Evolutionary conservation across 2,329 filamentous ascomycete species (phyloP).

Genomic region (Trichoderma atroviride): DNA sequence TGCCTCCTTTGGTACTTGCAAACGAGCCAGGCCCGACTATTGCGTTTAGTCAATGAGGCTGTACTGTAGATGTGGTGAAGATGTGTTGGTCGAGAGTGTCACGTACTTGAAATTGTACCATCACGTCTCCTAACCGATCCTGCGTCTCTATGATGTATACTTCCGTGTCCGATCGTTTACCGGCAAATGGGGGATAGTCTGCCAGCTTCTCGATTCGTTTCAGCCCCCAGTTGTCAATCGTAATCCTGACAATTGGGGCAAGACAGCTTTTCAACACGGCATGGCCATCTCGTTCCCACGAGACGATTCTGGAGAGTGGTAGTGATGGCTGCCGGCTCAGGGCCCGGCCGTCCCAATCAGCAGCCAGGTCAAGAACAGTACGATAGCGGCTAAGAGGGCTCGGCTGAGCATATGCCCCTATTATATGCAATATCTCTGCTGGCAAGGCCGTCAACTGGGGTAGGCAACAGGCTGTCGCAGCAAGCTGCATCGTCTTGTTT

Average conservation of each 20-base stretch:
- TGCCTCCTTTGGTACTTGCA: not conserved
- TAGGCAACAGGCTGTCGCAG: not conserved
- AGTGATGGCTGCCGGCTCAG: not conserved
- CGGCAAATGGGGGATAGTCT: not conserved
- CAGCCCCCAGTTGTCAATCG: not conserved
- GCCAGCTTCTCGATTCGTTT: not conserved
- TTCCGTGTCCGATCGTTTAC: not conserved
- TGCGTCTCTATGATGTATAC: not conserved
- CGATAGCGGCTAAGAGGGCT: not conserved
- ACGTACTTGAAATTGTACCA: conserved; percentile 1
- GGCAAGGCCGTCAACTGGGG: not conserved
- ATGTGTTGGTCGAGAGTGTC: not conserved
- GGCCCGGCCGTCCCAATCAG: not conserved
- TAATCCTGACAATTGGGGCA: not conserved
- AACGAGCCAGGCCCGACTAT: conserved; percentile 10
- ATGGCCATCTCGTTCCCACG: conserved; percentile 2
- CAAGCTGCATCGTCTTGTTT: not conserved
- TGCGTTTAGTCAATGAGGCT: not conserved
- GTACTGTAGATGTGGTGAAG: not conserved
- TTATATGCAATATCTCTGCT: not conserved
- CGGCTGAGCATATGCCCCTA: not conserved
- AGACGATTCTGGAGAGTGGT: not conserved
- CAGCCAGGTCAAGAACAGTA: not conserved
- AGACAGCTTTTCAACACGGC: not conserved
- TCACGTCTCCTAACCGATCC: not conserved